Percentiles rank a stretch among this genome's conserved stretches.
phyloP scores from a whole-genome alignment of 306 rosid species.

The Corylus heterophylla region DNA sequence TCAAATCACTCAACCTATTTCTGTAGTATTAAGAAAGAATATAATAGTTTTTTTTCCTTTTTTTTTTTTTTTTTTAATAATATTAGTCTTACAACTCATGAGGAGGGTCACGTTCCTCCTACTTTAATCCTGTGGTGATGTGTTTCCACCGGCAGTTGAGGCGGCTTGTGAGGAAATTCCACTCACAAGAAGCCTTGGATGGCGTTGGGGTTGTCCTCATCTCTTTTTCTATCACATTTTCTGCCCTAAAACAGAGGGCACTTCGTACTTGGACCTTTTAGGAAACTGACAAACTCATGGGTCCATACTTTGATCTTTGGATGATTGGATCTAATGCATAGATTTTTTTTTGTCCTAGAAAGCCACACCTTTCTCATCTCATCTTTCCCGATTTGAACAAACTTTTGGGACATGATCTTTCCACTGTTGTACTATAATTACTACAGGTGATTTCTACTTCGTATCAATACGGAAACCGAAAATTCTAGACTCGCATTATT shows the following conservation, averaged over 20 bases:
- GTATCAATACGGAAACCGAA: neutral
- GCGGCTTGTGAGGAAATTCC: neutral
- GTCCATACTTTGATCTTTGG: neutral
- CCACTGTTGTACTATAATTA: neutral
- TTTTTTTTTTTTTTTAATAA: neutral
- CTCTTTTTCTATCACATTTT: neutral
- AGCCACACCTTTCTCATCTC: neutral
- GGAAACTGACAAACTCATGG: neutral
- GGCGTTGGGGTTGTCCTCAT: neutral
- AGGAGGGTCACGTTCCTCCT: neutral
- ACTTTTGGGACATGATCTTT: neutral
- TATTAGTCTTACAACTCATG: neutral
- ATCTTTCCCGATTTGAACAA: neutral
- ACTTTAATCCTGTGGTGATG: neutral
- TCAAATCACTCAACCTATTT: neutral
- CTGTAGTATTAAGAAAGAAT: neutral
- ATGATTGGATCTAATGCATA: neutral
- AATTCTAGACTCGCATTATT: too few species aligned
- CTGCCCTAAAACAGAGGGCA: neutral
- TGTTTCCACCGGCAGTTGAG: neutral
- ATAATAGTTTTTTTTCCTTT: neutral
- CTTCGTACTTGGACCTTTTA: neutral
- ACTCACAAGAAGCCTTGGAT: neutral
- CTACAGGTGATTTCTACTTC: neutral
- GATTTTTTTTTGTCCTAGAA: neutral